Evolutionary conservation across 495 filamentous ascomycete species (phyloP), one percentile per base, ranked within the genome.

Genomic region (Haplographium delicatum): DNA sequence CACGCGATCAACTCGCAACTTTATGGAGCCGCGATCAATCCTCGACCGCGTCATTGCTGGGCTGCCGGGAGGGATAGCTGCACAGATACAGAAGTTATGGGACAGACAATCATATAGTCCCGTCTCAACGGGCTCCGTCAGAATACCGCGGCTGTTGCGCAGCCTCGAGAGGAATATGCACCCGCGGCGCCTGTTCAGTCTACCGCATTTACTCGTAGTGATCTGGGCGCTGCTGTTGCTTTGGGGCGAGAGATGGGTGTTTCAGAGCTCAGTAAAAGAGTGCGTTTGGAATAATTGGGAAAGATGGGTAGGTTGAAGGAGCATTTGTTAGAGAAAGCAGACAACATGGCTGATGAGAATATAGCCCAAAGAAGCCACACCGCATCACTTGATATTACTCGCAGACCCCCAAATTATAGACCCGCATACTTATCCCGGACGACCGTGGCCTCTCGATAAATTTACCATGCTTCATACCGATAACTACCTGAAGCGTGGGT

Each of bases 331-430:
- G 19, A 8, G 39, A 31, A 19, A 23, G 26, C 19, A 10, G 41
- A 20, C 16, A 39, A n/a, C 20, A 20, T 49, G 11, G 44, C 22
- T 51, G 22, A 50, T 11, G 9, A 31, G 30, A 39, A 39, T 39
- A 20, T 42, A 96, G 93, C 88, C 88, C 50, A 62, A 71, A 54
- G 78, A 71, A 53, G 88, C 89, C 16, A 77, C 72, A 22, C 94
- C 94, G 2, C 89, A 97, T 67, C 88, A 85, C 62, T 73, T 96
- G 47, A 79, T 85, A 44, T 84, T 99, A 59, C 72, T 99, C 50
- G 91, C 94, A 31, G 94, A 99, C 63, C 94, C 94, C n/a, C 94
- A 99, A 64, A 75, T 99, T 27, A 89, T 96, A 59, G 94, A 99
- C 68, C 88, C 91, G 24, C 93, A 99, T 63, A 93, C 89, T 11